Evolutionary conservation across 345 rosid genomes (phyloP), one percentile per base, ranked within the genome.

Genomic region (Populus pruinosa): DNA sequence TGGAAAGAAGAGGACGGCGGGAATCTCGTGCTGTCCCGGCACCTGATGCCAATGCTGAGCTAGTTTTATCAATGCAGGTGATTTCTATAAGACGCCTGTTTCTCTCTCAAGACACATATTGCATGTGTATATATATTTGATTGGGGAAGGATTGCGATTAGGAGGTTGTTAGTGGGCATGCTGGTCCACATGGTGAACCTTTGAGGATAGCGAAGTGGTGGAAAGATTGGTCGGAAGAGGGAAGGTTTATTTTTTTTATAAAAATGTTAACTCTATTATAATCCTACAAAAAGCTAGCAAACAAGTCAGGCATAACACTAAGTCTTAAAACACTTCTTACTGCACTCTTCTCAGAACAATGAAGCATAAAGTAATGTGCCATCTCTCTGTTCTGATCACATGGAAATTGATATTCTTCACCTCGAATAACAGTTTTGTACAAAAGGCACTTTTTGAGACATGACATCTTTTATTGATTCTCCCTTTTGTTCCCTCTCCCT

Each of bases 11-110:
- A 86, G 96, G 92, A 82, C 74, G 79, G 43, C 93, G 89, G 79
- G 99, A 92, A 68, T 96, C 98, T 68, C 92, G 97, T 79, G 99
- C 99, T 20, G 80, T 93, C 72, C 98, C 98, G 44, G 98, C 97
- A 29, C 97, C 99, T 65, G 97, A 93, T 72, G 99, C 98, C 35
- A 96, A 96, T 80, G 97, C 99, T 61, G 99, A 96, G 79, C 79
- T 93, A 72, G 96, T 71, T 50, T 55, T 86, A 55, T 96, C 99
- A 20, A 88, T 96, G 87, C 96, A 93, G 98, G 98, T 96, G 72
- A 69, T 10, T 80, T 53, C 14, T 3, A 17, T 4, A 36, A 36
- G n/a, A 16, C 49, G 11, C 47, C 31, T 35, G 16, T 41, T n/a
- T 39, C 38, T 64, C 29, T 29, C 17, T 6, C n/a, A 62, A 17